A percentile compares a stretch with the other conserved stretches of the same genome.
Evolutionary conservation across 2,329 filamentous ascomycete species (phyloP).

Genomic region (Hypoxylon sp.): DNA sequence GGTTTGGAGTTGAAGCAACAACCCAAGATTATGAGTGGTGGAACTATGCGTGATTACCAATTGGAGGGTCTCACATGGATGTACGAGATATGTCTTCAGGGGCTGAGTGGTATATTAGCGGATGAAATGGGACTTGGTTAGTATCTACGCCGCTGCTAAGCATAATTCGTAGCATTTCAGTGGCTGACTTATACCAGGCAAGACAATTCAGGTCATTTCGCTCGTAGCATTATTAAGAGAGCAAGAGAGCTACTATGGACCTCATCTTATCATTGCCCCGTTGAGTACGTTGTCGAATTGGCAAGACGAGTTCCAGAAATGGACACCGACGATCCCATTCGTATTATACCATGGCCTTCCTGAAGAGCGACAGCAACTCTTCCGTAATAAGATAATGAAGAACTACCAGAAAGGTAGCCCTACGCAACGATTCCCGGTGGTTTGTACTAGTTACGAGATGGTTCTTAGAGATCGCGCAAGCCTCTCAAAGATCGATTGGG

Average conservation of each 20-base stretch:
- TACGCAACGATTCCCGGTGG: conserved; percentile 79
- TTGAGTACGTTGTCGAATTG: conserved; percentile 94
- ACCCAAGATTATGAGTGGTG: conserved; percentile 83
- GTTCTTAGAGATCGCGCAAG: conserved; percentile 88
- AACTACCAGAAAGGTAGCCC: conserved; percentile 69
- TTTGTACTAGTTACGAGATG: conserved; percentile 96
- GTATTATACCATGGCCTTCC: conserved; percentile 91
- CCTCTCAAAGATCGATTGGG: conserved; percentile 87
- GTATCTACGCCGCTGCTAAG: no score
- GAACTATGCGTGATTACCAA: conserved; percentile 93
- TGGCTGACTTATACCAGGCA: no score
- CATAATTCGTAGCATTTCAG: no score
- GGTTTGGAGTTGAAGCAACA: conserved; percentile 84
- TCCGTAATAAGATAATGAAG: conserved; percentile 73
- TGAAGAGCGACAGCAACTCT: conserved; percentile 77
- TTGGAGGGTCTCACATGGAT: conserved; percentile 96
- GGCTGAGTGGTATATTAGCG: conserved; percentile 88
- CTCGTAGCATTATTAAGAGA: conserved; percentile 88
- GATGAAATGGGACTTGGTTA: conserved; percentile 89
- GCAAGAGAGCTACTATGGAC: conserved; percentile 81
- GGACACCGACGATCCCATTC: conserved; percentile 88
- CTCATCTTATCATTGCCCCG: conserved; percentile 89
- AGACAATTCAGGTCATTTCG: conserved; percentile 91
- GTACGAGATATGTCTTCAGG: conserved; percentile 81
- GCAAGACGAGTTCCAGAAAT: conserved; percentile 91